Evolutionary conservation across 164 flowering plant species (phyloP).

Genomic region (Chimonanthus salicifolius): DNA sequence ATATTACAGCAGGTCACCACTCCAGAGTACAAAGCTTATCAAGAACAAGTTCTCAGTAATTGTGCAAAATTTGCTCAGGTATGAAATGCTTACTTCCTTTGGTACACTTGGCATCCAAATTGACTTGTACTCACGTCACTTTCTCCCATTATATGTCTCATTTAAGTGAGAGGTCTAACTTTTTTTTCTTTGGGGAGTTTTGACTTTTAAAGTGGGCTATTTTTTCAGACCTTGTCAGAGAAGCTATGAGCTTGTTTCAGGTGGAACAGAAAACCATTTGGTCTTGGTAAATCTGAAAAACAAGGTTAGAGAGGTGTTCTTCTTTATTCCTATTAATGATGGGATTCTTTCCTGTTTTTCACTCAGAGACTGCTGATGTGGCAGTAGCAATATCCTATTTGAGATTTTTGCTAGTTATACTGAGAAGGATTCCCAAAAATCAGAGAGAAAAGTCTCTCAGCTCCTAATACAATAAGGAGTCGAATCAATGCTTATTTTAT

Average conservation of each 20-base stretch:
- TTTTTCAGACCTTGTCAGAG: slow-evolving; percentile 51
- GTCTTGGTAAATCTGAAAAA: slow-evolving; percentile 74
- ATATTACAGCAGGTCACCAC: slow-evolving; percentile 65
- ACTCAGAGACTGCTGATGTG: neutral
- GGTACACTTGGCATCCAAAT: neutral
- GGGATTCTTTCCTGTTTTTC: too few relatives aligned
- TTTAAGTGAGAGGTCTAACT: neutral
- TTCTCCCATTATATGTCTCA: neutral
- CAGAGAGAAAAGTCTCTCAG: neutral
- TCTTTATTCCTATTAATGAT: neutral
- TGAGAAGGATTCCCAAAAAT: neutral
- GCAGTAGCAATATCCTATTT: neutral
- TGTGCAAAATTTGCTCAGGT: slow-evolving; percentile 90
- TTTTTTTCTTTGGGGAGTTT: neutral
- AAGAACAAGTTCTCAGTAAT: slow-evolving; percentile 89
- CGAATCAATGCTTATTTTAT: too few relatives aligned
- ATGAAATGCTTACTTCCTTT: slow-evolving; percentile 6
- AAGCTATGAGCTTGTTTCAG: slow-evolving; percentile 92
- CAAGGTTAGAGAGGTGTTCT: slow-evolving; percentile 30
- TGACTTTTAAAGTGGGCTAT: neutral
- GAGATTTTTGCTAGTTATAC: neutral
- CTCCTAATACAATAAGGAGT: neutral
- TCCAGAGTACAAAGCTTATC: slow-evolving; percentile 89
- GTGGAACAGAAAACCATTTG: slow-evolving; percentile 96
- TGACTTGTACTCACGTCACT: neutral